Evolutionary conservation across 2,329 filamentous ascomycete species (phyloP).

Genomic region (Zasmidium citrigriseum): DNA sequence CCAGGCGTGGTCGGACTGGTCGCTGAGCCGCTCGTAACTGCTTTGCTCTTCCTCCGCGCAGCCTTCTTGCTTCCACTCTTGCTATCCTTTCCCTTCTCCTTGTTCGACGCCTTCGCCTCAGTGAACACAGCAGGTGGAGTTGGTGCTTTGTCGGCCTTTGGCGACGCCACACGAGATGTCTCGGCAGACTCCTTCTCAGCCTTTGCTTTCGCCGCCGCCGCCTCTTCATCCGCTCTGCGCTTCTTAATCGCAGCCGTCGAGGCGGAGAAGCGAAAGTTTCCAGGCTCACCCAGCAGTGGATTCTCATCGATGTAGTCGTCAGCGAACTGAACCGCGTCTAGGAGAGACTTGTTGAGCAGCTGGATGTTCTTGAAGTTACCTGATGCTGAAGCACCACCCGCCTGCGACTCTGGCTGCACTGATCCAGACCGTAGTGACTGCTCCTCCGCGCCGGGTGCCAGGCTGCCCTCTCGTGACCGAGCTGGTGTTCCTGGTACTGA

Average conservation of each 20-base stretch:
- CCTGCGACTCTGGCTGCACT: conserved; percentile 25
- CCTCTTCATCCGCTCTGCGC: conserved; percentile 39
- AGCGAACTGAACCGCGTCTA: conserved; percentile 48
- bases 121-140: conserved; percentile 20
- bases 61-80: conserved; percentile 17
- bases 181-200: conserved; percentile 18
- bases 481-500: conserved; percentile 38
- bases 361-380: conserved; percentile 22
- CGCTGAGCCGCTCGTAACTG: conserved; percentile 13
- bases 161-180: conserved; percentile 13
- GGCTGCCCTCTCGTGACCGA: conserved; percentile 48
- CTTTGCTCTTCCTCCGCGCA: conserved; percentile 23
- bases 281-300: conserved; percentile 63
- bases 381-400: conserved; percentile 13
- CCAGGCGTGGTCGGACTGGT: conserved; percentile 23
- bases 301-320: conserved; percentile 67
- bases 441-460: conserved; percentile 29
- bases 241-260: conserved; percentile 46
- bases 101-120: conserved; percentile 15
- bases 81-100: conserved; percentile 15
- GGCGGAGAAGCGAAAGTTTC: conserved; percentile 59
- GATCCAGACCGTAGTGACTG: conserved; percentile 33
- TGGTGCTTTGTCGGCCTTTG: conserved; percentile 13
- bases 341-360: conserved; percentile 42
- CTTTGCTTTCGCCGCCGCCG: conserved; percentile 26